Percentiles rank a stretch among this genome's conserved stretches.
Evolutionary conservation across 495 filamentous ascomycete genomes (phyloP).

Genomic region (Aspergillus sclerotiicarbonarius): DNA sequence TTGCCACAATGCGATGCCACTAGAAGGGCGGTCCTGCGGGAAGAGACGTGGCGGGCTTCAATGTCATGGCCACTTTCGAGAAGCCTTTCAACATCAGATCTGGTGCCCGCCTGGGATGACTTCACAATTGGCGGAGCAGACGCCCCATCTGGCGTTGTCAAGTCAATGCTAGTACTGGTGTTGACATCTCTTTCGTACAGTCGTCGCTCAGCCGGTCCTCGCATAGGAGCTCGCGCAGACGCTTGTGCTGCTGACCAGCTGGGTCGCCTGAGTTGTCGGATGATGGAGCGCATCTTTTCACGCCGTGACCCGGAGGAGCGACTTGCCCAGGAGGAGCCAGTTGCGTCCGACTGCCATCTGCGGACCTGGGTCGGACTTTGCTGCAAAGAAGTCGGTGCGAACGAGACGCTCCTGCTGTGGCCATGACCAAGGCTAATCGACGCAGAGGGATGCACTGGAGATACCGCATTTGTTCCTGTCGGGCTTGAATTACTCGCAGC

Average conservation of each 20-base stretch:
- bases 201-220: constrained; percentile 15
- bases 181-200: constrained; percentile 25
- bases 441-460: constrained; percentile 24
- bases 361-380: constrained; percentile 11
- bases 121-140: constrained; percentile 40
- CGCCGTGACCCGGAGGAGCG: constrained; percentile 21
- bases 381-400: constrained; percentile 12
- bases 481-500: constrained; percentile 9
- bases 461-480: constrained; percentile 12
- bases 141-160: constrained; percentile 29
- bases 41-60: constrained; percentile 35
- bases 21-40: constrained; percentile 40
- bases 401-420: constrained; percentile 29
- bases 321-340: constrained; percentile 7
- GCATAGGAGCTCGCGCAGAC: constrained; percentile 2
- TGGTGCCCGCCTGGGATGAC: constrained; percentile 39
- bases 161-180: constrained; percentile 41
- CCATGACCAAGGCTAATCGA: constrained; percentile 17
- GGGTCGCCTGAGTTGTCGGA: constrained; percentile 26
- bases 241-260: constrained; percentile 14
- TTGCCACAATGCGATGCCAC: constrained; percentile 50
- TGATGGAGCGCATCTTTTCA: constrained; percentile 22
- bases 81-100: constrained; percentile 38
- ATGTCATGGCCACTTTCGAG: constrained; percentile 38
- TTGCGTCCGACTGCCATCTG: constrained; percentile 30